These are phyloP conservation scores for Metschnikowia koreensis DNA, from an alignment of 805 yeast species.

Conservation along the genomic window DNA sequence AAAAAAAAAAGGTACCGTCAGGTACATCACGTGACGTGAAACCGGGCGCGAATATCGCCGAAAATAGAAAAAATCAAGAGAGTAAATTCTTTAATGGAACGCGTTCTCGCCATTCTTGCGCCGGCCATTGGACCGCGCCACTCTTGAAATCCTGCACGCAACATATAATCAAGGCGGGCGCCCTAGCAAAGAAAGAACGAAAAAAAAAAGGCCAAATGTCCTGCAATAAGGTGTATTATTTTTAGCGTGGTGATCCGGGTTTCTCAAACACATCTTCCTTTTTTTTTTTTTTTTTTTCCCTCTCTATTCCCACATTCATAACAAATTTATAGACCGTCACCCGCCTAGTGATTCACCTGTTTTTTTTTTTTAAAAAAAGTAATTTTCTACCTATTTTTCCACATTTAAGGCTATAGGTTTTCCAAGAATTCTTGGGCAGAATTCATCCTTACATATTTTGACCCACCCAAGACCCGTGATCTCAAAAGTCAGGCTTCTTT, in stretches of 20 bases:
- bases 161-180: neutral
- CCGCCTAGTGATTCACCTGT: too few relatives aligned
- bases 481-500: too few relatives aligned
- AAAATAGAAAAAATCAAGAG: neutral
- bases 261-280: neutral
- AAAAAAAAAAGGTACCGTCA: neutral
- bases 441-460: too few relatives aligned
- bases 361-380: too few relatives aligned
- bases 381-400: too few relatives aligned
- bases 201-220: neutral
- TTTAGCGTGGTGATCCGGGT: neutral
- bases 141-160: neutral
- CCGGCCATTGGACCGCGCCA: neutral
- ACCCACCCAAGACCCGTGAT: too few relatives aligned
- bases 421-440: too few relatives aligned
- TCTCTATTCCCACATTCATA: neutral
- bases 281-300: neutral
- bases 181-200: neutral
- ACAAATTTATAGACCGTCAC: too few relatives aligned
- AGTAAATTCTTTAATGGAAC: neutral
- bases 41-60: neutral
- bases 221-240: neutral
- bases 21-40: neutral
- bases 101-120: neutral
- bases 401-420: too few relatives aligned